A percentile compares a stretch with the other conserved stretches of the same genome.
phyloP scores from a whole-genome alignment of 257 asterid species.

The Solanum habrochaites region DNA sequence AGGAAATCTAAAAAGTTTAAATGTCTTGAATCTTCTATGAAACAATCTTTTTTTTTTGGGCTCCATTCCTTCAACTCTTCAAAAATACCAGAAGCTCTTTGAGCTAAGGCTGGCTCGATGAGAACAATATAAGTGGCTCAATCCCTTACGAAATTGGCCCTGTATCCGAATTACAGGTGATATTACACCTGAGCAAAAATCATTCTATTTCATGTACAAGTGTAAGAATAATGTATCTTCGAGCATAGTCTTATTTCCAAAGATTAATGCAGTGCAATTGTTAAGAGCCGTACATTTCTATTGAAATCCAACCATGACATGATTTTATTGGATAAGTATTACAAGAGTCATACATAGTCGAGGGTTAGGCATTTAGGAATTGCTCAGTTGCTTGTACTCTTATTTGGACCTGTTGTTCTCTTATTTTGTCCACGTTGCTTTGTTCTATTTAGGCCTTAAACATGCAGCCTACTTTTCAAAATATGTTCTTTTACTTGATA shows the following conservation, averaged over 20 bases:
- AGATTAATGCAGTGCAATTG: not conserved
- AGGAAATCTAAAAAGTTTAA: slow-evolving; percentile 49
- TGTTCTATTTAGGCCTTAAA: not conserved
- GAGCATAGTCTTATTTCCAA: not conserved
- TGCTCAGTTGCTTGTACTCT: not conserved
- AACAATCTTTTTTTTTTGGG: slow-evolving; percentile 58
- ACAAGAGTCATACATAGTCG: not conserved
- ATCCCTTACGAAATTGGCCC: slow-evolving; percentile 52
- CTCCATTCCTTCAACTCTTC: slow-evolving; percentile 48
- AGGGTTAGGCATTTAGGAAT: not conserved
- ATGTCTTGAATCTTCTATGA: slow-evolving; percentile 57
- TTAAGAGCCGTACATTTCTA: not conserved
- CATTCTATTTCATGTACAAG: not conserved
- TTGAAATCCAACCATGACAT: not conserved
- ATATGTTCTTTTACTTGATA: not conserved
- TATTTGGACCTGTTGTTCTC: not conserved
- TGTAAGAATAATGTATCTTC: not conserved
- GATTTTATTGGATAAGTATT: not conserved
- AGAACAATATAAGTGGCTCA: slow-evolving; percentile 36
- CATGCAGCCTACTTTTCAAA: not conserved
- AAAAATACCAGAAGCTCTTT: slow-evolving; percentile 62
- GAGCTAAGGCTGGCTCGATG: slow-evolving; percentile 72
- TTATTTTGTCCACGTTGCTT: not conserved
- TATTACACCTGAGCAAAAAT: slow-evolving; percentile 65
- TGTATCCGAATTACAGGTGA: slow-evolving; percentile 53